Conservation (phyloP, 768 basidiomycete species). For the Amanita fuliginea region DNA sequence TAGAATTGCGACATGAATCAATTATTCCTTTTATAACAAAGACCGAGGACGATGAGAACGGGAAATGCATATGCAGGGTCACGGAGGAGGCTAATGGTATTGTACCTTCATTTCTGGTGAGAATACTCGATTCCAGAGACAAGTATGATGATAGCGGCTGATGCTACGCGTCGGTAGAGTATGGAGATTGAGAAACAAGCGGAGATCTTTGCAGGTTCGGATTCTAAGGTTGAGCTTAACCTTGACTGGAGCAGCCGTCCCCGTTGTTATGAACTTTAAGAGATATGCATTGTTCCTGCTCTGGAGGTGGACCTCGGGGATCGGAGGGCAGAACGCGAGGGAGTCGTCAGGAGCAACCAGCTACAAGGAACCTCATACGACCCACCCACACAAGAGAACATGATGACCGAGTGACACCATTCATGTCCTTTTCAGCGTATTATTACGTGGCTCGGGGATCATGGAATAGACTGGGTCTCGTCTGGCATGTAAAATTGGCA, state of each 20-base stretch:
- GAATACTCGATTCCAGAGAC: not conserved
- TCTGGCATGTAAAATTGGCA: not conserved
- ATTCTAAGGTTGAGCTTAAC: conserved; percentile 3
- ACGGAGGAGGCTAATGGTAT: conserved; percentile 1
- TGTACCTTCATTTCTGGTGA: not conserved
- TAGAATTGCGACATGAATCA: not conserved
- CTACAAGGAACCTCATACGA: not conserved
- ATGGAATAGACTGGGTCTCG: not conserved
- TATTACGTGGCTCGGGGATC: not conserved
- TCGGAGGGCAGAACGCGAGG: not conserved
- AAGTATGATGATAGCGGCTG: not conserved
- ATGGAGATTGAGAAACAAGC: not conserved
- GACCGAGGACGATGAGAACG: not conserved
- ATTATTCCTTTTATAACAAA: not conserved
- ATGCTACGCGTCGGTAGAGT: not conserved
- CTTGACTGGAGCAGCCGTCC: not conserved
- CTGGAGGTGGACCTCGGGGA: not conserved
- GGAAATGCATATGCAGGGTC: not conserved
- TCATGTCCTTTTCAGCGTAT: not conserved
- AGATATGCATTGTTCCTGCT: not conserved
- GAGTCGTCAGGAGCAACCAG: not conserved
- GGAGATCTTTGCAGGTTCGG: not conserved
- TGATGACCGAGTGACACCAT: not conserved
- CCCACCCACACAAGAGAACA: not conserved
- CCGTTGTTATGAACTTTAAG: not conserved